A percentile compares a stretch with the other conserved stretches of the same genome.
These are phyloP conservation scores for Fusarium euwallaceae DNA, from an alignment of 2,329 filamentous ascomycete species.

Conservation along the genomic window DNA sequence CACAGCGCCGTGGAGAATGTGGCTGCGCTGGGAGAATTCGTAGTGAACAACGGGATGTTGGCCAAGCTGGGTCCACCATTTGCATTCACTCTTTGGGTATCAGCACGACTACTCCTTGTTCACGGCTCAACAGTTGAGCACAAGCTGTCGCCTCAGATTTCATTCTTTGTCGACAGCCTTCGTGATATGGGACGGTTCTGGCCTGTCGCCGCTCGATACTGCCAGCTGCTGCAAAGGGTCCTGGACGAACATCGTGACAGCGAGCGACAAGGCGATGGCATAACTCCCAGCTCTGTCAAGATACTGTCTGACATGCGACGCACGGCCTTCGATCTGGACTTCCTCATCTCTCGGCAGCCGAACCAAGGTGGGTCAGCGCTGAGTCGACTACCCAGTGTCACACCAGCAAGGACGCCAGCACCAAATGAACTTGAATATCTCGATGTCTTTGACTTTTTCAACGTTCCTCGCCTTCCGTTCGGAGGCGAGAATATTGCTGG, in stretches of 20 bases:
- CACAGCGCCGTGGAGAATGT: constrained; percentile 87
- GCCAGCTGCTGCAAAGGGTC: constrained; percentile 82
- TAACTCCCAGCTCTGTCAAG: constrained; percentile 85
- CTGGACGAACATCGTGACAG: constrained; percentile 88
- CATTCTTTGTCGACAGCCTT: constrained; percentile 85
- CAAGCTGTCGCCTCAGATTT: constrained; percentile 82
- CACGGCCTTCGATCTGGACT: constrained; percentile 90
- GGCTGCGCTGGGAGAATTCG: constrained; percentile 81
- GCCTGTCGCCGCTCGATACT: constrained; percentile 88
- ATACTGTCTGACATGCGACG: constrained; percentile 93
- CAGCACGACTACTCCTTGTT: constrained; percentile 86
- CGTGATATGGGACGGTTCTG: constrained; percentile 85
- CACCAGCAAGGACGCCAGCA: constrained; percentile 76
- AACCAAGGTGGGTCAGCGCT: constrained; percentile 56
- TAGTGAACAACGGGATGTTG: constrained; percentile 80
- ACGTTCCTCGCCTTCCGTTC: constrained; percentile 80
- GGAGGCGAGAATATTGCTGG: constrained; percentile 53
- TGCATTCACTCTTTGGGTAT: constrained; percentile 93
- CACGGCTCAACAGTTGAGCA: constrained; percentile 92
- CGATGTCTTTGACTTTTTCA: constrained; percentile 96
- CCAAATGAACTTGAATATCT: constrained; percentile 90
- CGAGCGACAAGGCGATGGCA: constrained; percentile 78
- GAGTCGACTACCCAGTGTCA: constrained; percentile 65
- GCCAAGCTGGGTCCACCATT: constrained; percentile 89
- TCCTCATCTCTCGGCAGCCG: constrained; percentile 87